Evolutionary conservation across 148 eudicot species (phyloP).

Genomic region (Vaccinium corymbosum): DNA sequence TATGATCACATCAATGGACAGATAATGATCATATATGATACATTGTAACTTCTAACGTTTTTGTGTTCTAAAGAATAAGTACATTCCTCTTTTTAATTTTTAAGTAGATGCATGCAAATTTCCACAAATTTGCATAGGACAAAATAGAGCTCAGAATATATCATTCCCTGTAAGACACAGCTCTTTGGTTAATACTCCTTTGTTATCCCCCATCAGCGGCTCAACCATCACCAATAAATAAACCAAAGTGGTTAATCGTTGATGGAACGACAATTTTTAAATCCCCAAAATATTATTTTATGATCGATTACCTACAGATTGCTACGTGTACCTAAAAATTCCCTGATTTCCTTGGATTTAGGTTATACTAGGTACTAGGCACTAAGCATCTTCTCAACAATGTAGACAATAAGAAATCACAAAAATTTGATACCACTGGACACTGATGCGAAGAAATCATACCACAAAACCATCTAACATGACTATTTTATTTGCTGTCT

Average conservation of each 20-base stretch:
- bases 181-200: no score
- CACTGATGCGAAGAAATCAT: neutral
- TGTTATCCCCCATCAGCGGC: no score
- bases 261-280: neutral
- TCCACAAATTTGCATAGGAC: no score
- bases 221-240: no score
- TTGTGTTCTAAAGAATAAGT: no score
- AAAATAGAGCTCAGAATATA: no score
- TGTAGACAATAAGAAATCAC: neutral
- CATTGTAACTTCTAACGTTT: no score
- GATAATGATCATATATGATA: no score
- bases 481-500: neutral
- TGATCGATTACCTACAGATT: neutral
- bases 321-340: neutral
- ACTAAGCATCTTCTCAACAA: neutral
- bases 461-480: neutral
- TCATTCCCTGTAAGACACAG: no score
- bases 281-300: neutral
- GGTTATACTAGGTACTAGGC: neutral
- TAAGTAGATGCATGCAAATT: no score
- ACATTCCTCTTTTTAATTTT: no score
- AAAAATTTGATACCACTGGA: neutral
- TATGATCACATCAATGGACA: no score
- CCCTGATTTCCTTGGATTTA: neutral
- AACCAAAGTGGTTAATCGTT: neutral